These are phyloP conservation scores for Aureobasidium sp. DNA, from an alignment of 2,329 filamentous ascomycete species.

Conservation along the genomic window DNA sequence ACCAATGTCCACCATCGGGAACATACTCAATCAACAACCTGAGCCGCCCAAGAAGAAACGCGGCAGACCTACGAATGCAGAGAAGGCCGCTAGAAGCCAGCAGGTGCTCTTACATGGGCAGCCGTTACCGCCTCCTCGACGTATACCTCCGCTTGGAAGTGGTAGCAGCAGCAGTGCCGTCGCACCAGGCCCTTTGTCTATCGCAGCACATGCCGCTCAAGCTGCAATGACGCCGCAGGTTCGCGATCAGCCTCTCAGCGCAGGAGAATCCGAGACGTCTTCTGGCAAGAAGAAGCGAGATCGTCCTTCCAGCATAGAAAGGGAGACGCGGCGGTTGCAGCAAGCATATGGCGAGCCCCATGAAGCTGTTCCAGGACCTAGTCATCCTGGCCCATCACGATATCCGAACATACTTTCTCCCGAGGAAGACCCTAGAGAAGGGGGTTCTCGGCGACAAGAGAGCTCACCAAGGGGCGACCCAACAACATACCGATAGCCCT, in stretches of 20 bases:
- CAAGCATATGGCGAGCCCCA: neutral
- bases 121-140: constrained; percentile 26
- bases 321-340: neutral
- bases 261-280: constrained; percentile 21
- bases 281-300: constrained; percentile 26
- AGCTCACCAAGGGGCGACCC: neutral
- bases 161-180: neutral
- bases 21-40: neutral
- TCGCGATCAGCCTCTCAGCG: constrained; percentile 1
- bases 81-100: constrained; percentile 37
- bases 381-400: neutral
- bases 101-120: constrained; percentile 33
- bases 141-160: neutral
- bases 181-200: neutral
- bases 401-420: constrained; percentile 14
- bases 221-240: constrained; percentile 2
- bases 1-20: constrained; percentile 6
- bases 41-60: constrained; percentile 36
- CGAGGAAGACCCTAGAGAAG: neutral
- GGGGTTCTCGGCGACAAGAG: neutral
- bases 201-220: constrained; percentile 6
- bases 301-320: constrained; percentile 20
- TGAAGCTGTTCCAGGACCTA: neutral
- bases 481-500: neutral
- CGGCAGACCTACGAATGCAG: constrained; percentile 41